Evolutionary conservation across 306 rosid genomes (phyloP), one percentile per base, ranked within the genome.

Genomic region (Senna tora): DNA sequence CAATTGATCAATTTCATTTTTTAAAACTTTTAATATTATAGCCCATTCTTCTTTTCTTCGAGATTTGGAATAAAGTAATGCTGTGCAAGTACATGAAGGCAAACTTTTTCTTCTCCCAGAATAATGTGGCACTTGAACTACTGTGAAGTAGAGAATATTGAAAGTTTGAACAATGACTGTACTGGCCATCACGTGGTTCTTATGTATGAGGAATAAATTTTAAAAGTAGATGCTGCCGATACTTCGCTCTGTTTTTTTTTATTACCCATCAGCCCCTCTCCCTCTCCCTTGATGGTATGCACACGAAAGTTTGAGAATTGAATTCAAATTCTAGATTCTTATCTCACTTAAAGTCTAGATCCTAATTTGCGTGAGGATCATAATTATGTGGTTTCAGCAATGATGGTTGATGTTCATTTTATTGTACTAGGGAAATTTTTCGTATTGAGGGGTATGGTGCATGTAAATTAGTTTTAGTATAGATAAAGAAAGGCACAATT

Each of bases 261-360:
- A n/a, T n/a, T 58, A 12, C 4, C 5, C 32, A 19, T 2, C 17
- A 41, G 1, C 10, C 20, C 61, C 39, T 0, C 39, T n/a, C n/a
- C n/a, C n/a, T n/a, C n/a, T n/a, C n/a, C n/a, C 5, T 36, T 36
- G 8, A 55, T 55, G 38, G 17, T 6, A 57, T 32, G 64, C 42
- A 15, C 42, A 7, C 12, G 62, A 38, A 25, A 30, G 64, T 32
- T 32, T 28, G 42, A 32, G 41, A 57, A 30, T 30, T 30, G 32
- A 28, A 34, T 7, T 57, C 63, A 56, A 28, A 56, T 56, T 56
- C 63, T 56, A 56, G 14, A 56, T 56, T 56, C 41, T 56, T 56
- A 15, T 47, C 8, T 9, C 9, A 1, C 38, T 56, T 56, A 56
- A 9, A 25, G 30, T 25, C 30, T 25, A 25, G 30, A 25, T 56